Evolutionary conservation across 164 flowering plant genomes (phyloP).

Genomic region (Magnolia officinalis): DNA sequence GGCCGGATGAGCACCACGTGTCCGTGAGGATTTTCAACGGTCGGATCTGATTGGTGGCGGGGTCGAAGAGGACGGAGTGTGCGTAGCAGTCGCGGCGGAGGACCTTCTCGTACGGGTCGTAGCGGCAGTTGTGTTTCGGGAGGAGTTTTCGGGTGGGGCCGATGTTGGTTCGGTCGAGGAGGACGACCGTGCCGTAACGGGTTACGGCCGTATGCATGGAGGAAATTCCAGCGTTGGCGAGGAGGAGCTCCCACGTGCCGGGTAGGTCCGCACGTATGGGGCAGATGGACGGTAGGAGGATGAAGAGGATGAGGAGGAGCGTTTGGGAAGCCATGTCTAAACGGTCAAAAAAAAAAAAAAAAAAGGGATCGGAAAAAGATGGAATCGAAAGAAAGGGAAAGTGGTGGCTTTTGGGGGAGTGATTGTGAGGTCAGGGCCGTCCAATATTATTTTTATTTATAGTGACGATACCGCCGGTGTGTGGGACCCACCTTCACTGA

Average conservation of each 20-base stretch:
- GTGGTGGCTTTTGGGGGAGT: neutral
- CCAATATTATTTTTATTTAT: too few species aligned
- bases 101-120: conserved; percentile 27
- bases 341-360: neutral
- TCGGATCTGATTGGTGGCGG: conserved; percentile 49
- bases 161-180: conserved; percentile 86
- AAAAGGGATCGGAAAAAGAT: neutral
- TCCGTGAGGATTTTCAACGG: conserved; percentile 78
- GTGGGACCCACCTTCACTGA: too few species aligned
- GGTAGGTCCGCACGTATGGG: conserved; percentile 44
- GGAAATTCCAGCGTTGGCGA: conserved; percentile 68
- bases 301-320: conserved; percentile 1
- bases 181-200: conserved; percentile 71
- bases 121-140: conserved; percentile 49
- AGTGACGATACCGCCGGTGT: too few species aligned
- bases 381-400: neutral
- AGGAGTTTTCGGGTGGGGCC: conserved; percentile 61
- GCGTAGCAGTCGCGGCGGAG: conserved; percentile 72
- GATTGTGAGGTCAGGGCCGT: neutral
- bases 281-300: neutral
- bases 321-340: neutral
- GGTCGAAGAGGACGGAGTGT: conserved; percentile 68
- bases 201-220: conserved; percentile 98
- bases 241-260: conserved; percentile 78
- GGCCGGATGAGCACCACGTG: conserved; percentile 99